These are phyloP conservation scores for Xenosphaeropsis pyriputrescens DNA, from an alignment of 2,329 filamentous ascomycete genomes.

Conservation along the genomic window DNA sequence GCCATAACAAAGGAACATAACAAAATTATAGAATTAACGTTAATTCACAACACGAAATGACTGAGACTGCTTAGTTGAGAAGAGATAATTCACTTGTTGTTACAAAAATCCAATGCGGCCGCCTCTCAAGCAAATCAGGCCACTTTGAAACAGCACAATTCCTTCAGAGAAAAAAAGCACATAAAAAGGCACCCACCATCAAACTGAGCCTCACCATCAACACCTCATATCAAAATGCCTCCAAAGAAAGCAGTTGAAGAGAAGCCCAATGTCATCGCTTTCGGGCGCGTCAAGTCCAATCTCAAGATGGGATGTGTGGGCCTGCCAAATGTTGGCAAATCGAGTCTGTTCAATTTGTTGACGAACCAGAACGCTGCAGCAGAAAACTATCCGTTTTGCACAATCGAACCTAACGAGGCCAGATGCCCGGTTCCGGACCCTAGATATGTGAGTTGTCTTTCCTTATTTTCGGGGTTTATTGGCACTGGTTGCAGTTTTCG, in stretches of 20 bases:
- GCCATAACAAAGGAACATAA: too few relatives aligned
- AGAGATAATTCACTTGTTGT: too few relatives aligned
- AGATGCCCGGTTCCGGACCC: conserved; percentile 28
- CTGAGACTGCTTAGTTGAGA: too few relatives aligned
- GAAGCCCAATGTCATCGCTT: conserved; percentile 28
- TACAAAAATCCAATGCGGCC: too few relatives aligned
- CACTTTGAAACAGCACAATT: too few relatives aligned
- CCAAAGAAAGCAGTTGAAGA: conserved; percentile 24
- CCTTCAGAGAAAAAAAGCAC: too few relatives aligned
- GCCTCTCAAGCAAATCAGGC: too few relatives aligned
- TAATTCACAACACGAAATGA: too few relatives aligned
- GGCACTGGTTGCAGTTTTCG: background rate
- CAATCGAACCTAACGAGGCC: conserved; percentile 30
- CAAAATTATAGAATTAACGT: too few relatives aligned
- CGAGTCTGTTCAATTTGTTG: conserved; percentile 29
- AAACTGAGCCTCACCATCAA: too few relatives aligned
- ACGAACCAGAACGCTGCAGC: conserved; percentile 29
- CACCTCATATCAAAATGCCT: conserved; percentile 16
- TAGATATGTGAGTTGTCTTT: conserved; percentile 22
- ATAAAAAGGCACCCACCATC: too few relatives aligned
- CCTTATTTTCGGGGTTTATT: conserved; percentile 1
- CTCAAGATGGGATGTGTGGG: conserved; percentile 32
- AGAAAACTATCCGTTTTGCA: conserved; percentile 30
- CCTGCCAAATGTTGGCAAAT: conserved; percentile 29
- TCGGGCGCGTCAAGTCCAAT: conserved; percentile 27